Percentiles rank a stretch among this genome's conserved stretches.
Evolutionary conservation across 805 yeast genomes (phyloP).

Genomic region (Pichia heedii): DNA sequence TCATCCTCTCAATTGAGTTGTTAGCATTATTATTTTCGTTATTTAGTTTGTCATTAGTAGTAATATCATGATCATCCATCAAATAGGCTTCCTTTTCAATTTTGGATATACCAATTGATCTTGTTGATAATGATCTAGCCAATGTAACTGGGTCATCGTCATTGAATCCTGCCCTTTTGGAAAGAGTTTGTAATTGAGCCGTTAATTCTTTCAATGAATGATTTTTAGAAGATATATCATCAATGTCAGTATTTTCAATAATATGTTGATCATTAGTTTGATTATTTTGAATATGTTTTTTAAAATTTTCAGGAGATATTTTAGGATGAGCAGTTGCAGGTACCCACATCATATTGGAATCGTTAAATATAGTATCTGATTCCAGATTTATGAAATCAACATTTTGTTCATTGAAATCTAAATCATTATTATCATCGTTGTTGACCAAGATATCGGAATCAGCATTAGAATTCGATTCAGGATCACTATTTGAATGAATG

Average conservation of each 20-base stretch:
- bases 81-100: conserved; percentile 35
- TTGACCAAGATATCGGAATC: neutral
- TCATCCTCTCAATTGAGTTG: neutral
- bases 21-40: neutral
- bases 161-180: conserved; percentile 69
- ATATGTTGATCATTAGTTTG: conserved; percentile 14
- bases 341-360: conserved; percentile 62
- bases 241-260: neutral
- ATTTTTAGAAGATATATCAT: conserved; percentile 14
- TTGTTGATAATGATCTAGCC: conserved; percentile 69
- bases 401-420: conserved; percentile 17
- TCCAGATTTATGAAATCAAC: conserved; percentile 11
- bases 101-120: conserved; percentile 52
- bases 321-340: conserved; percentile 94
- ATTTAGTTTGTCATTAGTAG: too few species aligned
- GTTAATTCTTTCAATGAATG: conserved; percentile 69
- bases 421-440: conserved; percentile 11
- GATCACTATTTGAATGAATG: neutral
- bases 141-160: conserved; percentile 75
- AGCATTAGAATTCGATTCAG: neutral
- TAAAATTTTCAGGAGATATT: conserved; percentile 83
- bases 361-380: conserved; percentile 9
- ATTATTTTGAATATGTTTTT: conserved; percentile 53
- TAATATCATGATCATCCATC: neutral
- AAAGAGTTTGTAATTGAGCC: conserved; percentile 62